A percentile compares a stretch with the other conserved stretches of the same genome.
Evolutionary conservation across 2,329 filamentous ascomycete genomes (phyloP).

Genomic region (Sclerotinia subarctica): DNA sequence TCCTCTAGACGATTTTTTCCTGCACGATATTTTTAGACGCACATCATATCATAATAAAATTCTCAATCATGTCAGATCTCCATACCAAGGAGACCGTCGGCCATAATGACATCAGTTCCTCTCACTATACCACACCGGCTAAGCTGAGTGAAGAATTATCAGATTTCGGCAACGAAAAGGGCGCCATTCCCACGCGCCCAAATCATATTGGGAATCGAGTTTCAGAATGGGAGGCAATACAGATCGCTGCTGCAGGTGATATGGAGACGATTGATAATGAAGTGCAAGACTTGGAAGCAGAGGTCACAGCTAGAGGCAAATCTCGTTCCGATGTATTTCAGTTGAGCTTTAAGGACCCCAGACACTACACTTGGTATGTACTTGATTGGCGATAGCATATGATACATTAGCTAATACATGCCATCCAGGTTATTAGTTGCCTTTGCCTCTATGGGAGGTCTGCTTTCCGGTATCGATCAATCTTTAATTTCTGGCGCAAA

Average conservation of each 20-base stretch:
- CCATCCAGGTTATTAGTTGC: constrained; percentile 37
- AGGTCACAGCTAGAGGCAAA: constrained; percentile 32
- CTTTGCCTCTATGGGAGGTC: constrained; percentile 72
- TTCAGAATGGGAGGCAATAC: constrained; percentile 37
- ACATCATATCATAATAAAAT: neutral
- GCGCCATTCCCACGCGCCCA: constrained; percentile 3
- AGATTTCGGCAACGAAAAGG: constrained; percentile 8
- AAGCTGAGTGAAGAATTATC: constrained; percentile 9
- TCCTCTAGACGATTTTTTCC: neutral
- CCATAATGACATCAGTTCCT: neutral
- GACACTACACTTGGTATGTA: constrained; percentile 53
- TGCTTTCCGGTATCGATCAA: constrained; percentile 70
- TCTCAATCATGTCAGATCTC: constrained; percentile 8
- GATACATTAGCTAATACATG: neutral
- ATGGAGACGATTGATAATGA: constrained; percentile 38
- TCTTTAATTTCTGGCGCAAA: constrained; percentile 70
- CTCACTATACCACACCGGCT: neutral
- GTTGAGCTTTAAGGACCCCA: constrained; percentile 58
- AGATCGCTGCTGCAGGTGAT: constrained; percentile 35
- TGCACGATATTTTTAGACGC: neutral
- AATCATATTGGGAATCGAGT: constrained; percentile 21
- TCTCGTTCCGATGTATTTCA: constrained; percentile 44
- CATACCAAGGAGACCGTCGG: neutral
- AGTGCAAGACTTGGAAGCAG: constrained; percentile 38
- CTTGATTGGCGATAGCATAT: neutral